Evolutionary conservation across 2,329 filamentous ascomycete genomes (phyloP).

Genomic region (Sporothrix luriei): DNA sequence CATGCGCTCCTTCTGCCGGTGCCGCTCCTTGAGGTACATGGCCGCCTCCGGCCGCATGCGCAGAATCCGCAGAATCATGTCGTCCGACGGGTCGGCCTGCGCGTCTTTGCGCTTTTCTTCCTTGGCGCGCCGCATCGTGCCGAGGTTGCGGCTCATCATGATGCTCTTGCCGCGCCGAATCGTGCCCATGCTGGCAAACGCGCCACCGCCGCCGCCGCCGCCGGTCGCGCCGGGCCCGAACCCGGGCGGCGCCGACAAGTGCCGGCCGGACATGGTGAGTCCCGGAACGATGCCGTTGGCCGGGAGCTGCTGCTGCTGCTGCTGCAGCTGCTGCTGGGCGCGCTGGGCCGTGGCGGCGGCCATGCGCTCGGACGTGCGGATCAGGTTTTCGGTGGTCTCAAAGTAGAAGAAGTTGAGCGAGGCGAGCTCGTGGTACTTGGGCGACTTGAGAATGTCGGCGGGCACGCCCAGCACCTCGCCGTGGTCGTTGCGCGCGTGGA

Average conservation of each 20-base stretch:
- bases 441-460: constrained; percentile 87
- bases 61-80: constrained; percentile 94
- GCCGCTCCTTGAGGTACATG: constrained; percentile 83
- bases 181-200: constrained; percentile 68
- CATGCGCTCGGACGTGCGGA: constrained; percentile 96
- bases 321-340: constrained; percentile 66
- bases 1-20: constrained; percentile 90
- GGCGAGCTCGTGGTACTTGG: constrained; percentile 97
- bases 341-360: constrained; percentile 80
- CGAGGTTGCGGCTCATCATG: constrained; percentile 90
- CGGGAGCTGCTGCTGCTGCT: constrained; percentile 63
- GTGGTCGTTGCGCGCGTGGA: constrained; percentile 85
- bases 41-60: constrained; percentile 92
- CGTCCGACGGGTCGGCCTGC: constrained; percentile 94
- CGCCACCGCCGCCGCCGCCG: constrained; percentile 41
- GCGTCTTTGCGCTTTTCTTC: constrained; percentile 94
- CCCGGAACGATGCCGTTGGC: constrained; percentile 37
- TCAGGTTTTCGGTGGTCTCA: constrained; percentile 84
- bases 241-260: constrained; percentile 51
- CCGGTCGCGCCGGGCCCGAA: constrained; percentile 52
- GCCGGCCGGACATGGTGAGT: constrained; percentile 58
- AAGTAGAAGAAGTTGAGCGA: constrained; percentile 99
- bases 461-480: constrained; percentile 84
- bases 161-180: constrained; percentile 74
- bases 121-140: constrained; percentile 94